phyloP scores from a whole-genome alignment of 306 rosid species.

The Benincasa hispida region DNA sequence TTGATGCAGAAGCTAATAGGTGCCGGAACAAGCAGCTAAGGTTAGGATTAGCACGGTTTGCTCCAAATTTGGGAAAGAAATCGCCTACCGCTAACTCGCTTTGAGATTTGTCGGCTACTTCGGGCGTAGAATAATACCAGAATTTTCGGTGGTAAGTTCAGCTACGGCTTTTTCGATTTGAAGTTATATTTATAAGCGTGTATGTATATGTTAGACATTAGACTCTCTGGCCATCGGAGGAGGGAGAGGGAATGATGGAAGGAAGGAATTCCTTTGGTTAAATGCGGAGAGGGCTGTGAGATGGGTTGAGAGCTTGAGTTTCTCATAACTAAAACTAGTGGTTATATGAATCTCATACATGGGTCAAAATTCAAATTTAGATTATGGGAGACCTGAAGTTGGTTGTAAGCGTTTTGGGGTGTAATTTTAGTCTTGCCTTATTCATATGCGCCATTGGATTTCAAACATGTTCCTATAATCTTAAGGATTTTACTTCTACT shows the following conservation, averaged over 20 bases:
- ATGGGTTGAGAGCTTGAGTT: neutral
- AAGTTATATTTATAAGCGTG: neutral
- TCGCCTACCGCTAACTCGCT: neutral
- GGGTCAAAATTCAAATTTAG: neutral
- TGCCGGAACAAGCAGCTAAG: neutral
- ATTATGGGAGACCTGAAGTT: neutral
- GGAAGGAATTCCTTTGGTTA: neutral
- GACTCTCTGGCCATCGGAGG: neutral
- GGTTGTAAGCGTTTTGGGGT: neutral
- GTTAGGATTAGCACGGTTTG: neutral
- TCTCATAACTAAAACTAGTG: neutral
- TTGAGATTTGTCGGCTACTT: neutral
- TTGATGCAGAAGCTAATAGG: neutral
- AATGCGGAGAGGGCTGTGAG: neutral
- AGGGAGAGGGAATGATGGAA: neutral
- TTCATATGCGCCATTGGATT: neutral
- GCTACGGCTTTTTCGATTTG: neutral
- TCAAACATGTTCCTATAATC: neutral
- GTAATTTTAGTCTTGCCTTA: neutral
- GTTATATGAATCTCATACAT: neutral
- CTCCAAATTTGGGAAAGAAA: neutral
- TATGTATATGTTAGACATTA: neutral
- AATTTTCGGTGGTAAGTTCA: neutral
- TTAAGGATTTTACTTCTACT: neutral
- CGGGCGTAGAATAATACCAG: neutral